These are phyloP conservation scores for Aquilaria sinensis DNA, from an alignment of 345 rosid species.

Conservation along the genomic window DNA sequence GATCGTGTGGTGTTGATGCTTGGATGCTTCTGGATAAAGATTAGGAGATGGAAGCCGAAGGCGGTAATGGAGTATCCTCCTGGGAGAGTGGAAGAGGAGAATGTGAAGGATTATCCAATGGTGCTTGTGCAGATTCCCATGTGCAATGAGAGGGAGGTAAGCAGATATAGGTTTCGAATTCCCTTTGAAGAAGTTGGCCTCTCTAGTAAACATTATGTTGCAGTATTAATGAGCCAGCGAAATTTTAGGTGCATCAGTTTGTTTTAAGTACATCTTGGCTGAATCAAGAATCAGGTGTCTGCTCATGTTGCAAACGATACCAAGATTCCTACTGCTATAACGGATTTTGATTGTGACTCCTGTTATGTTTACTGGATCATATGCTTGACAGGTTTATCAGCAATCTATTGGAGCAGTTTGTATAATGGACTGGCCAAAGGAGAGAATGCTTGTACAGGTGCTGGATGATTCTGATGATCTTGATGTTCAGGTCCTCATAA, in stretches of 20 bases:
- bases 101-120: conserved; percentile 66
- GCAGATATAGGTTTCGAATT: conserved; percentile 49
- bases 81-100: conserved; percentile 24
- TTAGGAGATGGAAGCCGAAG: conserved; percentile 56
- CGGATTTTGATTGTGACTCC: too few relatives aligned
- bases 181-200: not conserved
- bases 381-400: conserved; percentile 54
- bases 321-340: too few relatives aligned
- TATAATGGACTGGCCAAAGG: conserved; percentile 86
- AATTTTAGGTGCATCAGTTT: too few relatives aligned
- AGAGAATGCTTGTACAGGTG: conserved; percentile 78
- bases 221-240: too few relatives aligned
- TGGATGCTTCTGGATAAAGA: conserved; percentile 78
- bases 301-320: too few relatives aligned
- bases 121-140: conserved; percentile 91
- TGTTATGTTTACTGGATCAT: not conserved
- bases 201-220: too few relatives aligned
- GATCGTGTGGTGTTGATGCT: conserved; percentile 65
- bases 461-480: conserved; percentile 83
- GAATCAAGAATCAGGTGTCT: too few relatives aligned
- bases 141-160: conserved; percentile 99
- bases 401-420: conserved; percentile 84
- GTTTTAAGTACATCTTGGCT: too few relatives aligned
- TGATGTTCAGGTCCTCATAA: conserved; percentile 68
- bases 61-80: conserved; percentile 33